Conservation (phyloP, 495 filamentous ascomycete genomes). For the Hypoxylon lenormandii region DNA sequence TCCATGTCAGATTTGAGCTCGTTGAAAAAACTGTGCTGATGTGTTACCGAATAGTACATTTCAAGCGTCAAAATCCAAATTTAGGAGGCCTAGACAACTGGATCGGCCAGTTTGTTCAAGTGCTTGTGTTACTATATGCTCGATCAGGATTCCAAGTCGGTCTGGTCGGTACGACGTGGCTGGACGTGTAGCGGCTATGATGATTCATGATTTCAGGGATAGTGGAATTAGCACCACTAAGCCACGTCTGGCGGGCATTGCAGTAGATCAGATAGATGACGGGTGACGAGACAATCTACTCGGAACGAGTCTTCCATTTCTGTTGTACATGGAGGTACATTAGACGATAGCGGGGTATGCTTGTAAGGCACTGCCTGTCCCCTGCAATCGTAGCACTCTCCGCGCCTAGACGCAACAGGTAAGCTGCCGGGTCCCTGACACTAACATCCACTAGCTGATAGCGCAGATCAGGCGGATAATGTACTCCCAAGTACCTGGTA, state of each 20-base stretch:
- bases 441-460: background rate
- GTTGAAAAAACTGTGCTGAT: too few relatives aligned
- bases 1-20: background rate
- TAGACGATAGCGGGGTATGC: background rate
- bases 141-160: background rate
- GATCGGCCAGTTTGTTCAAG: background rate
- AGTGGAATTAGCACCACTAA: conserved; percentile 17
- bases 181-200: background rate
- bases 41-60: too few relatives aligned
- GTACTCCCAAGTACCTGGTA: conserved; percentile 7
- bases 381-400: background rate
- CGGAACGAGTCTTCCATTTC: background rate
- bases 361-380: background rate
- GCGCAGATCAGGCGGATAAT: background rate
- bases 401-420: too few relatives aligned
- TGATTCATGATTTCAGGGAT: conserved; percentile 33
- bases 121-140: too few relatives aligned
- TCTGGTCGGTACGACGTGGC: background rate
- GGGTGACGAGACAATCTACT: background rate
- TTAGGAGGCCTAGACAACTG: too few relatives aligned
- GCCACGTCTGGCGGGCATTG: background rate
- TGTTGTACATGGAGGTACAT: background rate
- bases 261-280: conserved; percentile 9
- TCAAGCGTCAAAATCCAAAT: too few relatives aligned
- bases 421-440: conserved; percentile 1